Evolutionary conservation across 176 grass and related monocot species (phyloP).

Genomic region (Oropetium thomaeum): DNA sequence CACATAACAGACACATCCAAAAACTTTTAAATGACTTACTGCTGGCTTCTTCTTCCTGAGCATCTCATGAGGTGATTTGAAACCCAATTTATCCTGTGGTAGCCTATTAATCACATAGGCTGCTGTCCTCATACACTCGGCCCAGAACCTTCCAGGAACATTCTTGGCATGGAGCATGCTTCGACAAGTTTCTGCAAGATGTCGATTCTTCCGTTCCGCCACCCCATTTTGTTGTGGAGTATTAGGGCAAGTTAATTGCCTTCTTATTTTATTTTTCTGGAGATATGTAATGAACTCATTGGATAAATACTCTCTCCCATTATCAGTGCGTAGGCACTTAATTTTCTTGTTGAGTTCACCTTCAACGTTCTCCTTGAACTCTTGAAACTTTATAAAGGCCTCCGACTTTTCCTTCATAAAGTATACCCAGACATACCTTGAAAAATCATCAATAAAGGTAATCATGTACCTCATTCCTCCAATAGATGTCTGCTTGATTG

Average conservation of each 20-base stretch:
- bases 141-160: slow-evolving; percentile 9
- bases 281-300: slow-evolving; percentile 21
- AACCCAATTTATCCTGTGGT: neutral
- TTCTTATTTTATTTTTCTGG: no score
- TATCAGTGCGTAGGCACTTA: slow-evolving; percentile 6
- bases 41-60: slow-evolving; percentile 20
- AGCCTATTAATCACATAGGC: slow-evolving; percentile 10
- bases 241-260: slow-evolving; percentile 11
- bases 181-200: neutral
- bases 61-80: slow-evolving; percentile 11
- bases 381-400: slow-evolving; percentile 7
- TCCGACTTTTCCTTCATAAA: slow-evolving; percentile 21
- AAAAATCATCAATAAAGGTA: neutral
- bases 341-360: neutral
- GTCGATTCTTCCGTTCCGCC: neutral
- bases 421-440: neutral
- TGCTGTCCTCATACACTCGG: neutral
- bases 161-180: slow-evolving; percentile 33
- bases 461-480: neutral
- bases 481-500: neutral
- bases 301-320: neutral
- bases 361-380: slow-evolving; percentile 30
- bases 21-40: no score
- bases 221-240: slow-evolving; percentile 32
- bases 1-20: no score